A percentile compares a stretch with the other conserved stretches of the same genome.
These are phyloP conservation scores for Trypanosomatidae sp. DNA, from an alignment of 208 protist genomes.

Conservation along the genomic window DNA sequence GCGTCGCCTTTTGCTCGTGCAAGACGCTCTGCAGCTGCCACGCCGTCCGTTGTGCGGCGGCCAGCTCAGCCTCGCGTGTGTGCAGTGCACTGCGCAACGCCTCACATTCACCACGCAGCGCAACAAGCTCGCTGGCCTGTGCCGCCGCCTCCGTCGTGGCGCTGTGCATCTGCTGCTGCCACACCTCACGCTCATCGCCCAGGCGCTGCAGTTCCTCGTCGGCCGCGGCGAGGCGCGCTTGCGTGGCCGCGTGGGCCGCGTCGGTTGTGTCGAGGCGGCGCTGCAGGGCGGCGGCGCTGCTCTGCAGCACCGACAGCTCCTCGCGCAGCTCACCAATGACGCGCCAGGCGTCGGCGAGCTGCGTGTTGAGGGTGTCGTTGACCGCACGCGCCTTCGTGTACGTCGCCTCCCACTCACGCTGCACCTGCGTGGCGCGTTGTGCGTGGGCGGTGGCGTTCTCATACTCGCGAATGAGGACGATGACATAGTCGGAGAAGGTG, in stretches of 20 bases:
- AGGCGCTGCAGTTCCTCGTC: constrained; percentile 23
- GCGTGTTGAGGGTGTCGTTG: constrained; percentile 50
- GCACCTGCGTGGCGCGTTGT: constrained; percentile 11
- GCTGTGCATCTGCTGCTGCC: constrained; percentile 6
- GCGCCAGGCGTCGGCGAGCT: constrained; percentile 44
- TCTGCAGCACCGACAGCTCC: constrained; percentile 30
- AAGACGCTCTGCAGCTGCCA: too few species aligned
- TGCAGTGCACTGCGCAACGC: too few species aligned
- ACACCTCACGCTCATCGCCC: constrained; percentile 23
- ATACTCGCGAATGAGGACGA: background rate
- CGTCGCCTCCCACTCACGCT: constrained; percentile 71
- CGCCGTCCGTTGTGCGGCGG: too few species aligned
- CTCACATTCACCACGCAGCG: constrained; percentile 19
- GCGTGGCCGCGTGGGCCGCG: constrained; percentile 8
- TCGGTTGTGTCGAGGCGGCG: constrained; percentile 14
- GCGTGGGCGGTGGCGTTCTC: background rate
- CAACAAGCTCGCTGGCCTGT: constrained; percentile 4
- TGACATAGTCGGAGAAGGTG: constrained; percentile 1
- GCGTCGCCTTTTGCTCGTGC: too few species aligned
- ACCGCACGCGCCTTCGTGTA: constrained; percentile 60
- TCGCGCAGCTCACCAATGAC: constrained; percentile 36
- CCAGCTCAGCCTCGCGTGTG: too few species aligned
- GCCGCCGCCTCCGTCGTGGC: constrained; percentile 1
- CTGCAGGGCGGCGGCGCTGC: constrained; percentile 12
- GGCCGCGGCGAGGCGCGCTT: constrained; percentile 12